Evolutionary conservation across 2,329 filamentous ascomycete species (phyloP).

Genomic region (Zymoseptoria tritici): DNA sequence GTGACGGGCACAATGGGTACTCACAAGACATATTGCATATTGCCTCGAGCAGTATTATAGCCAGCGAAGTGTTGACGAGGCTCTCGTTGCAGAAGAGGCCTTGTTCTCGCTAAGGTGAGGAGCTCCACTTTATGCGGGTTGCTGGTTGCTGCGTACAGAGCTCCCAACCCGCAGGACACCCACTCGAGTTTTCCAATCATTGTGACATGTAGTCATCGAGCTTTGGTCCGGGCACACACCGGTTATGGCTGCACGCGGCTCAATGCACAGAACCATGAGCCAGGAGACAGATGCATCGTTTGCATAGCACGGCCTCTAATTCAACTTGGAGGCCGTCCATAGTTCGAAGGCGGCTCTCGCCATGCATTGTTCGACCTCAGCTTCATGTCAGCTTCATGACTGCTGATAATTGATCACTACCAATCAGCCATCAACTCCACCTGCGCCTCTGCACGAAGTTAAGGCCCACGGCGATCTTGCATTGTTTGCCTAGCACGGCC

Average conservation of each 20-base stretch:
- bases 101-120: not conserved
- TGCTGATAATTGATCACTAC: no score
- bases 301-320: not conserved
- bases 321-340: not conserved
- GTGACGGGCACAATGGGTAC: not conserved
- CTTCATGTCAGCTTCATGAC: not conserved
- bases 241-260: not conserved
- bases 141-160: not conserved
- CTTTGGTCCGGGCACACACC: not conserved
- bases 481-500: no score
- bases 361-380: not conserved
- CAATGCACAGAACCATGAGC: not conserved
- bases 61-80: not conserved
- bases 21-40: not conserved
- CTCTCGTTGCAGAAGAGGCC: not conserved
- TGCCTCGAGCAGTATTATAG: not conserved
- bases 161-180: not conserved
- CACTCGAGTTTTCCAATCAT: not conserved
- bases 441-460: no score
- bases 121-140: not conserved
- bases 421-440: no score
- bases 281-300: not conserved
- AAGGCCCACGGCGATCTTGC: no score
- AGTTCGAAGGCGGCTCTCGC: not conserved
- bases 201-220: not conserved